These are phyloP conservation scores for Colletotrichum coccodes DNA, from an alignment of 2,329 filamentous ascomycete genomes.

Conservation along the genomic window DNA sequence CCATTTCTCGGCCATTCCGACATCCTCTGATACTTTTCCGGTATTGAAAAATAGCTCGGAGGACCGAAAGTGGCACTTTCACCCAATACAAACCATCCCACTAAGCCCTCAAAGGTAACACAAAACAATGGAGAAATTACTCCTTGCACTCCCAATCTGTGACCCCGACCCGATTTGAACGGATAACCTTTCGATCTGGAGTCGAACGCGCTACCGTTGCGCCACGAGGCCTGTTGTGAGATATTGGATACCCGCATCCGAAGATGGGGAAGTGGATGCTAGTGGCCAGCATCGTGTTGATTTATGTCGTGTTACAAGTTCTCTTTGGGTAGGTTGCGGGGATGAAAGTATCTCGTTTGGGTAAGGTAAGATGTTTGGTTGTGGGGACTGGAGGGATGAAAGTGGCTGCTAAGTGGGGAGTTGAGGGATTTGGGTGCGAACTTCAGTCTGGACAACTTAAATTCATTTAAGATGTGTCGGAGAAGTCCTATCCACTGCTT, in stretches of 20 bases:
- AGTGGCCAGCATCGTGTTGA: fast-evolving
- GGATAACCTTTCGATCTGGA: constrained; percentile 15
- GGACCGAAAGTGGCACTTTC: no score
- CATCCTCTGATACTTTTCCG: no score
- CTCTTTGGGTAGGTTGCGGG: not conserved
- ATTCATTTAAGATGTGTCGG: not conserved
- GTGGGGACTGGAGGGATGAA: not conserved
- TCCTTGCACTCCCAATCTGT: no score
- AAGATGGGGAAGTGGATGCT: not conserved
- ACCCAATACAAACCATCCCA: no score
- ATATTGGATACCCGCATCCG: not conserved
- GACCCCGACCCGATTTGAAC: constrained; percentile 9
- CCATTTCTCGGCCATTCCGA: no score
- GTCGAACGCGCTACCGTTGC: constrained; percentile 7
- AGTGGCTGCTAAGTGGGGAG: not conserved
- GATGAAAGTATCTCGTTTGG: not conserved
- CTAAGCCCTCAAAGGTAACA: no score
- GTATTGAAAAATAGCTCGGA: no score
- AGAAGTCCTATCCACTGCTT: no score
- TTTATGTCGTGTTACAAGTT: not conserved
- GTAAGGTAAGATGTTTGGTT: not conserved
- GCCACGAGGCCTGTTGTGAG: not conserved
- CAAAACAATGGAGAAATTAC: no score
- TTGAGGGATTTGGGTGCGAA: not conserved
- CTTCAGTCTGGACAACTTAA: not conserved